Evolutionary conservation across 345 rosid species (phyloP), one percentile per base, ranked within the genome.

Genomic region (Cardamine resedifolia): DNA sequence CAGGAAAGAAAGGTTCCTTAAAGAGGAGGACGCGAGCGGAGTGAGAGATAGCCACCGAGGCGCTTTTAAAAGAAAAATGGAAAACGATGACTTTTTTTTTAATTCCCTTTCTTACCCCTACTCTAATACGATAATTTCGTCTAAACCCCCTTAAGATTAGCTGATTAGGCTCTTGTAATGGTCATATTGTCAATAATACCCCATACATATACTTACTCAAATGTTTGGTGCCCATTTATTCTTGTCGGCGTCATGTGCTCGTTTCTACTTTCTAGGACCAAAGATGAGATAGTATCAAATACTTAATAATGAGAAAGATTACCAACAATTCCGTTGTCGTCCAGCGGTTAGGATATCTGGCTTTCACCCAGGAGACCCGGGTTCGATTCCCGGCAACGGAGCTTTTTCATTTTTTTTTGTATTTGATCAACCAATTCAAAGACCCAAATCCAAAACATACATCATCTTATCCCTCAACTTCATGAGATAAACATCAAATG

Each of bases 311-410:
- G 19, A n/a, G 0, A 2, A 8, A 0, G 0, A 0, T 0, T 4
- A 12, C 0, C 64, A 38, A 0, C 7, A 21, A 45, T 36, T 76
- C 91, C 91, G 84, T 78, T 88, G 91, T 88, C 90, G 98, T 90
- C 96, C 93, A 90, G 88, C 87, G 97, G 97, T 85, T 83, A 92
- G 97, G 93, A 88, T 90, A 39, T 82, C 90, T 88, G 96, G 93
- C 93, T 87, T 89, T 87, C 93, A 89, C 91, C 96, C 91, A 87
- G 90, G 89, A 75, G 91, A 89, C 93, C 93, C 93, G 89, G 91
- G 97, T 87, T 91, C 91, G 84, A 86, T 91, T 87, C 87, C n/a
- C n/a, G n/a, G n/a, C n/a, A n/a, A n/a, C 97, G 89, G 93, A 91
- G 90, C 0, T 26, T 41, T 28, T 6, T 0, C 0, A 2, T 0